These are phyloP conservation scores for Prunus mongolica DNA, from an alignment of 306 rosid genomes.

Conservation along the genomic window DNA sequence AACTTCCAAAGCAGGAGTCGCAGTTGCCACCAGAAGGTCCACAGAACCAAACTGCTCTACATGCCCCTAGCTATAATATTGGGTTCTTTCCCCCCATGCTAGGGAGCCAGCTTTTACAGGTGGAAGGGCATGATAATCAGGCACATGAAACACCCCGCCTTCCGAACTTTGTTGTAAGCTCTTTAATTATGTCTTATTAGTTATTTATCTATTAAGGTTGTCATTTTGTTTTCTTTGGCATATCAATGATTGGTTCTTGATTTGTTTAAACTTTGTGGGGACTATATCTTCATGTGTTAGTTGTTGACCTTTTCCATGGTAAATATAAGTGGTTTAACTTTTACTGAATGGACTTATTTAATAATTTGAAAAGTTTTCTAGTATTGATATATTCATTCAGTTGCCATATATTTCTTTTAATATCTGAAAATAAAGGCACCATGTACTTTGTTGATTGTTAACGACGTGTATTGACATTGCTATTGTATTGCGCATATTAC, in stretches of 20 bases:
- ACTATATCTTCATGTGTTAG: neutral
- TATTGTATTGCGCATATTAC: too few species aligned
- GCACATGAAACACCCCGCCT: slow-evolving; percentile 23
- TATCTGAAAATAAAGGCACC: too few species aligned
- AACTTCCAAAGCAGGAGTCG: slow-evolving; percentile 42
- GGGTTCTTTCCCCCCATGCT: slow-evolving; percentile 29
- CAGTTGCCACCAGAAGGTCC: slow-evolving; percentile 39
- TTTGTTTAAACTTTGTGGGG: neutral
- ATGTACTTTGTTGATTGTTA: too few species aligned
- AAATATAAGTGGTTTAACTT: neutral
- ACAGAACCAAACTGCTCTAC: slow-evolving; percentile 33
- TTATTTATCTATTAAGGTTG: neutral
- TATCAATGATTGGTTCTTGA: neutral
- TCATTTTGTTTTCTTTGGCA: neutral
- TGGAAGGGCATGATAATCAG: slow-evolving; percentile 26
- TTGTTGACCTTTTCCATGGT: too few species aligned
- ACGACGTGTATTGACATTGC: too few species aligned
- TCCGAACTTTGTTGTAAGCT: slow-evolving; percentile 35
- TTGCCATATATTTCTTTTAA: too few species aligned
- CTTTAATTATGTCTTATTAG: neutral
- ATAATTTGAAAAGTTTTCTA: too few species aligned
- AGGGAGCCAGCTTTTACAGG: slow-evolving; percentile 24
- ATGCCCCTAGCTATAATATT: slow-evolving; percentile 23
- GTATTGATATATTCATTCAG: too few species aligned
- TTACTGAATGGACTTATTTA: neutral